phyloP scores from a whole-genome alignment of 495 filamentous ascomycete genomes.

The Annulohypoxylon bovei region DNA sequence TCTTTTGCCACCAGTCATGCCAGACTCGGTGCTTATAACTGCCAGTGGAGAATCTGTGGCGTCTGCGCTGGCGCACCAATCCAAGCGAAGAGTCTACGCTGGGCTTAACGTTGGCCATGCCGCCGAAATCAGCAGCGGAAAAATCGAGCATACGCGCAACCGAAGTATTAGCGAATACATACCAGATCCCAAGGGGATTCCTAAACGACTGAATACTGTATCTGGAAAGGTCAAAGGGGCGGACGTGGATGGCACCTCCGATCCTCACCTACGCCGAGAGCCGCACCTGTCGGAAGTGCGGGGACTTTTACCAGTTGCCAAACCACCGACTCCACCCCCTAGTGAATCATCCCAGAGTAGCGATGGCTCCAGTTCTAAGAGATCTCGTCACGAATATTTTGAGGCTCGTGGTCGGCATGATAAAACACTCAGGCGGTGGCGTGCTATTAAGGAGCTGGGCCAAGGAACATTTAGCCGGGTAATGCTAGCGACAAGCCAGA shows the following conservation, averaged over 20 bases:
- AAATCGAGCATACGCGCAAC: constrained; percentile 66
- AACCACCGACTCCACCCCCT: constrained; percentile 79
- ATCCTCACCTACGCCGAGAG: constrained; percentile 75
- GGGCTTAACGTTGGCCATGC: constrained; percentile 49
- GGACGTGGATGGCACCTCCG: constrained; percentile 53
- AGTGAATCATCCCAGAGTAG: constrained; percentile 66
- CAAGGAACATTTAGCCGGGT: constrained; percentile 97
- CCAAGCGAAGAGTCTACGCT: constrained; percentile 63
- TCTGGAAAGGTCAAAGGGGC: constrained; percentile 59
- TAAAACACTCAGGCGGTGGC: constrained; percentile 70
- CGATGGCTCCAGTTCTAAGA: constrained; percentile 51
- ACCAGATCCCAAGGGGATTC: constrained; percentile 72
- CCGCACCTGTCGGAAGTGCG: constrained; percentile 80
- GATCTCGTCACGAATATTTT: constrained; percentile 64
- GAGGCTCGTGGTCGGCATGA: constrained; percentile 68
- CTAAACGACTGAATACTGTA: constrained; percentile 77
- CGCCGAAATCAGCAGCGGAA: constrained; percentile 43
- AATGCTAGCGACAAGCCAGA: constrained; percentile 77
- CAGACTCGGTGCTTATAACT: constrained; percentile 56
- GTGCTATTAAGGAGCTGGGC: constrained; percentile 80
- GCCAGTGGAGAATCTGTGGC: constrained; percentile 63
- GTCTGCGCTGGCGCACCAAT: constrained; percentile 57
- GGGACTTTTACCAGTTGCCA: constrained; percentile 69
- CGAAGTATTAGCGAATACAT: constrained; percentile 89
- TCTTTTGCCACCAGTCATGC: constrained; percentile 48